These are phyloP conservation scores for Starmerella bombi DNA, from an alignment of 805 yeast genomes.

Conservation along the genomic window DNA sequence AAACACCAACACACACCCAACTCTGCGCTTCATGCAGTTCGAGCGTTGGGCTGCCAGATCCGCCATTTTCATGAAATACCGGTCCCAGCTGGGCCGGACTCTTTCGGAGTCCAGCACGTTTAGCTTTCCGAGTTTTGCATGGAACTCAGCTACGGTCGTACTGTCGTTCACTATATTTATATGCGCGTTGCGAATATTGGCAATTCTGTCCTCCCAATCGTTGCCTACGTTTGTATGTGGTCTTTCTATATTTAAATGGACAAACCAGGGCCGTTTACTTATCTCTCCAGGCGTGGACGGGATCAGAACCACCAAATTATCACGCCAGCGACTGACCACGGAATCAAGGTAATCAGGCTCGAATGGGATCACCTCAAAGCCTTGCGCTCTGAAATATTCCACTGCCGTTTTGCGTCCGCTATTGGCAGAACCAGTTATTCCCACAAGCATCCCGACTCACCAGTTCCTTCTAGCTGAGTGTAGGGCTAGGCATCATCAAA, in stretches of 20 bases:
- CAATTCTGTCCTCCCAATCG: constrained; percentile 39
- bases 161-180: constrained; percentile 46
- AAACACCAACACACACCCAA: constrained; percentile 87
- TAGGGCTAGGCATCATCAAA: too few relatives aligned
- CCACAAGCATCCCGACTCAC: constrained; percentile 45
- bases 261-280: constrained; percentile 62
- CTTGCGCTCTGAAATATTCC: constrained; percentile 41
- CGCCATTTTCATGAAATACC: constrained; percentile 87
- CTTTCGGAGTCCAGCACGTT: constrained; percentile 42
- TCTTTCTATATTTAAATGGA: constrained; percentile 56
- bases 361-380: constrained; percentile 33
- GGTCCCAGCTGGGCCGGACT: constrained; percentile 88
- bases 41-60: constrained; percentile 84
- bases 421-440: constrained; percentile 55
- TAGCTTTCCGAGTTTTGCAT: constrained; percentile 30
- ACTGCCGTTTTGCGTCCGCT: constrained; percentile 58
- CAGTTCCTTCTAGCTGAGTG: background rate
- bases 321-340: constrained; percentile 55
- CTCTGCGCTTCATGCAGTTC: constrained; percentile 94
- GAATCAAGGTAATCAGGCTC: constrained; percentile 36
- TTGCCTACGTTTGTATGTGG: background rate
- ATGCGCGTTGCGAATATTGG: constrained; percentile 38
- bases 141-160: constrained; percentile 29
- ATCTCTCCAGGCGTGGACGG: constrained; percentile 25
- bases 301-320: constrained; percentile 46